phyloP scores from a whole-genome alignment of 805 yeast genomes.

The Torulaspora delbrueckii region DNA sequence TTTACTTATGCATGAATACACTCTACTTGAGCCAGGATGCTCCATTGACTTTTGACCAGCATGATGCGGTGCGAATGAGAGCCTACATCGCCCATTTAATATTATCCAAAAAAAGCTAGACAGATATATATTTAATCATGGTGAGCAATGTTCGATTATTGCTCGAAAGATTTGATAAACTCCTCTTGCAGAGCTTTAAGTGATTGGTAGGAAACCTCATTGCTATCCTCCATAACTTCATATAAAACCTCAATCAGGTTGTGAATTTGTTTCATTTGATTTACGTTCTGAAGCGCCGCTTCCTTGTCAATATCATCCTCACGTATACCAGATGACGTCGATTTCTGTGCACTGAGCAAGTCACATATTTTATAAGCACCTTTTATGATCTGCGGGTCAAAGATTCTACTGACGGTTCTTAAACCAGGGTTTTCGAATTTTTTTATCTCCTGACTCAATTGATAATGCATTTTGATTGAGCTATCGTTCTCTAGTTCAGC shows the following conservation, averaged over 20 bases:
- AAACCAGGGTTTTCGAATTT: conserved; percentile 34
- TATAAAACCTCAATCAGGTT: conserved; percentile 28
- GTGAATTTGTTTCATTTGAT: conserved; percentile 26
- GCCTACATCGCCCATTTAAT: conserved; percentile 38
- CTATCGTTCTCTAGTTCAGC: conserved; percentile 19
- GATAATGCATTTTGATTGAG: conserved; percentile 33
- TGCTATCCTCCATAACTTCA: conserved; percentile 12
- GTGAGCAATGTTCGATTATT: background rate
- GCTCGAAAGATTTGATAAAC: conserved; percentile 18
- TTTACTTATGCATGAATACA: conserved; percentile 78
- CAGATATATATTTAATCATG: background rate
- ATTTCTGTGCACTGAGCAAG: conserved; percentile 6
- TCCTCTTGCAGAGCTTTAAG: conserved; percentile 27
- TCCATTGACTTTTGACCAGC: conserved; percentile 52
- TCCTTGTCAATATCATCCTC: conserved; percentile 10
- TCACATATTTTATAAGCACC: conserved; percentile 28
- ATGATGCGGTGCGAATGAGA: conserved; percentile 66
- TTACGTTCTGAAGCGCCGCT: background rate
- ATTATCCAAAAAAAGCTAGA: conserved; percentile 9
- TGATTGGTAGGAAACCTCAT: conserved; percentile 12
- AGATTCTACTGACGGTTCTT: conserved; percentile 24
- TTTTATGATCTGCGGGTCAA: conserved; percentile 24
- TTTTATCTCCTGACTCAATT: conserved; percentile 21
- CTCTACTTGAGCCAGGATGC: conserved; percentile 51
- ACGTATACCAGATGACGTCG: background rate